Conservation (phyloP, 2,329 filamentous ascomycete genomes). For the Byssochlamys sp. region DNA sequence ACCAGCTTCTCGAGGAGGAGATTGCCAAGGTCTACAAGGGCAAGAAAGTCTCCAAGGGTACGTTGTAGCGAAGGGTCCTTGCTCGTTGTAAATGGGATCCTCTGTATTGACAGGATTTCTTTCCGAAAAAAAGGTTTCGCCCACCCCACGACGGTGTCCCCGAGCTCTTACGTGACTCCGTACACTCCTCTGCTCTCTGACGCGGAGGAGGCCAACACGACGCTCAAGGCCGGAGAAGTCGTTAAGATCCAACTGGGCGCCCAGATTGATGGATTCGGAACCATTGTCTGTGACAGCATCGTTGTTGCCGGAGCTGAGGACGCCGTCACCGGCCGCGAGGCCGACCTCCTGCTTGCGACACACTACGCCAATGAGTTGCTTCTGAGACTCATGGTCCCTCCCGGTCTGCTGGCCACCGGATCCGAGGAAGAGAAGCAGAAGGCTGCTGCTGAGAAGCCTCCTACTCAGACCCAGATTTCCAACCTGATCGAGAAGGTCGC, state of each 20-base stretch:
- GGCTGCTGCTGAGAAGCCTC: constrained; percentile 70
- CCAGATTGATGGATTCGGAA: constrained; percentile 93
- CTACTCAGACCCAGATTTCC: constrained; percentile 78
- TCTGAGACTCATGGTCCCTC: constrained; percentile 78
- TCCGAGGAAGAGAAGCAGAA: constrained; percentile 94
- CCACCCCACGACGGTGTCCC: constrained; percentile 90
- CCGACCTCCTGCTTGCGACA: constrained; percentile 81
- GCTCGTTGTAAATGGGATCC: constrained; percentile 1
- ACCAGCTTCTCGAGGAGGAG: constrained; percentile 89
- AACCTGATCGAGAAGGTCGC: constrained; percentile 80
- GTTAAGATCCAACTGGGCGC: constrained; percentile 98
- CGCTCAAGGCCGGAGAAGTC: constrained; percentile 74
- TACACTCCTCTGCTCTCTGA: constrained; percentile 89
- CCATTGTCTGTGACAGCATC: constrained; percentile 90
- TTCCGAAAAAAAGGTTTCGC: constrained; percentile 57
- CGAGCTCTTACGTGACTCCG: constrained; percentile 85
- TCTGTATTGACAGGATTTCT: constrained; percentile 14
- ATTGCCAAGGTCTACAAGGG: constrained; percentile 93
- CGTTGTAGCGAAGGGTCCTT: constrained; percentile 17
- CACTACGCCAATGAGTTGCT: constrained; percentile 94
- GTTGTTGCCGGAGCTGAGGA: constrained; percentile 58
- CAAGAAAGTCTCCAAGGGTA: constrained; percentile 91
- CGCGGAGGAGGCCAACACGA: constrained; percentile 66
- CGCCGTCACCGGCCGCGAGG: constrained; percentile 63
- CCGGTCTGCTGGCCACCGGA: constrained; percentile 71